Evolutionary conservation across 768 basidiomycete genomes (phyloP).

Genomic region (Sarcodon sp.): DNA sequence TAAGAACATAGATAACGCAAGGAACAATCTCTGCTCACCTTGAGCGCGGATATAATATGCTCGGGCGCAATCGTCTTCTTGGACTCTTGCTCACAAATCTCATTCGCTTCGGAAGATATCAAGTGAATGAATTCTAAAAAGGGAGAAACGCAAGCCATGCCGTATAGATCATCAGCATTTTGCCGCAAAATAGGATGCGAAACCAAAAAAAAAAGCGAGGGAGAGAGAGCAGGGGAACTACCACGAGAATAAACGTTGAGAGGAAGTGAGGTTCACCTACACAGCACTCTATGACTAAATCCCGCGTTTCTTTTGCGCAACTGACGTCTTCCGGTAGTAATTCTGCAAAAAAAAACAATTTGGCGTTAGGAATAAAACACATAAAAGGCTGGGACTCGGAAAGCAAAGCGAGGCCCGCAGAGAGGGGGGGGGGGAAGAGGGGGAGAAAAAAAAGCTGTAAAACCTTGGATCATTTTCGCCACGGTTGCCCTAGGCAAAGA

Average conservation of each 20-base stretch:
- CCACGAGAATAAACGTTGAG: not conserved
- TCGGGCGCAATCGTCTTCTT: constrained; percentile 99
- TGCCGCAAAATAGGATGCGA: too few relatives aligned
- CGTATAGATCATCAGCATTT: too few relatives aligned
- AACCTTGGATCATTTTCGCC: constrained; percentile 91
- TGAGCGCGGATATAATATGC: constrained; percentile 86
- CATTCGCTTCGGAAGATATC: constrained; percentile 95
- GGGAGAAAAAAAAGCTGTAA: constrained; percentile 5
- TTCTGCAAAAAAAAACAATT: constrained; percentile 51
- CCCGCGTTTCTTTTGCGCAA: constrained; percentile 93
- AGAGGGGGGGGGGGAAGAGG: constrained; percentile 3
- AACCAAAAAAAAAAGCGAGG: not conserved
- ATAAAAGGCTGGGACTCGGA: not conserved
- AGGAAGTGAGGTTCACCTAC: constrained; percentile 63
- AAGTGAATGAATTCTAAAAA: constrained; percentile 89
- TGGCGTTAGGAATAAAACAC: not conserved
- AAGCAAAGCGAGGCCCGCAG: not conserved
- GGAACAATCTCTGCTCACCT: constrained; percentile 28
- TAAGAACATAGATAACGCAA: constrained; percentile 8
- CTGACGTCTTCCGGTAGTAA: constrained; percentile 77
- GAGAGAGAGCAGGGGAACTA: constrained; percentile 7
- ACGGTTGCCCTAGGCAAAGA: constrained; percentile 96
- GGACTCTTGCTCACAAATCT: constrained; percentile 94
- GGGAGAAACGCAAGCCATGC: constrained; percentile 3
- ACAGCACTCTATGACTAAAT: constrained; percentile 96